phyloP scores from a whole-genome alignment of 345 rosid genomes.

The Nasturtium officinale region DNA sequence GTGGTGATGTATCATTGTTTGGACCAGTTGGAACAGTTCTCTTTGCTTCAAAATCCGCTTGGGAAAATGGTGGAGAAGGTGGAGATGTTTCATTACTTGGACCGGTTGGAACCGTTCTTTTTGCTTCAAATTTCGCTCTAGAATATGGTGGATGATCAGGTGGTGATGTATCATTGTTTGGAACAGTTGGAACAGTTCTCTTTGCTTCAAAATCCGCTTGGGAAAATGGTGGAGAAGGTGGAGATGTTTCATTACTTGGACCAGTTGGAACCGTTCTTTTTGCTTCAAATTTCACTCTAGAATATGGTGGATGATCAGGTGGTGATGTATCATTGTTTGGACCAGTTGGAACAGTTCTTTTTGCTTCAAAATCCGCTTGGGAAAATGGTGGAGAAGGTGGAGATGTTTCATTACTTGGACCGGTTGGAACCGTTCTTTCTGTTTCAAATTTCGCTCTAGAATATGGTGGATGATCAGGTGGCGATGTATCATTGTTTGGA shows the following conservation, averaged over 20 bases:
- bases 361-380: neutral
- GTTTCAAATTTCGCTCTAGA: neutral
- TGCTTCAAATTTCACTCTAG: neutral
- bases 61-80: neutral
- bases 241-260: neutral
- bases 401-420: neutral
- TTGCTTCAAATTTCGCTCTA: neutral
- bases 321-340: neutral
- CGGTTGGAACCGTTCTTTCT: neutral
- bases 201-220: neutral
- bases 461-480: neutral
- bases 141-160: neutral
- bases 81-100: neutral
- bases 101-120: neutral
- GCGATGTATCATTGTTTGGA: neutral
- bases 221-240: neutral
- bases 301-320: neutral
- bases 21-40: neutral
- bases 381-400: neutral
- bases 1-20: neutral
- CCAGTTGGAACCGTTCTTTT: neutral
- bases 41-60: neutral
- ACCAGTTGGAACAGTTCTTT: neutral
- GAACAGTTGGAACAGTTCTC: neutral
- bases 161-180: neutral